Conservation (phyloP, 2,329 filamentous ascomycete genomes). For the Catunica adiposa region DNA sequence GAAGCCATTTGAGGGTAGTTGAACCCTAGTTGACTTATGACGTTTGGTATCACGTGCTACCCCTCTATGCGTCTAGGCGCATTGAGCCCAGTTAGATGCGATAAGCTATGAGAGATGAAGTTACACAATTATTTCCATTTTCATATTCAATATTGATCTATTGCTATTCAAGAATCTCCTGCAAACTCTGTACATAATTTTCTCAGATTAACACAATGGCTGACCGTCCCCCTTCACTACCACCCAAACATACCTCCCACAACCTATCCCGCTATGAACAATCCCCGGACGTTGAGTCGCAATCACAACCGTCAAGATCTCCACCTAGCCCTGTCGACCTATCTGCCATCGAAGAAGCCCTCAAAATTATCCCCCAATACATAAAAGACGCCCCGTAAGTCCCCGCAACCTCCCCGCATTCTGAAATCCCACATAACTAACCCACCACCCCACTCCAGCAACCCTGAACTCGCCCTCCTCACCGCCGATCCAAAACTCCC, state of each 20-base stretch:
- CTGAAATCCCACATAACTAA: not conserved
- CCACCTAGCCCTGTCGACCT: conserved; percentile 16
- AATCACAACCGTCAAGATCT: conserved; percentile 19
- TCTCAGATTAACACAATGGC: conserved; percentile 3
- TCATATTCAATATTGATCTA: too few species aligned
- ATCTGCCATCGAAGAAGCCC: not conserved
- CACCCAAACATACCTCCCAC: conserved; percentile 55
- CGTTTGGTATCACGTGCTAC: conserved; percentile 7
- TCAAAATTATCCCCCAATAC: conserved; percentile 50
- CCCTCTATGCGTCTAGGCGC: not conserved
- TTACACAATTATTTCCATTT: too few species aligned
- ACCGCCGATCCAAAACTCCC: conserved; percentile 17
- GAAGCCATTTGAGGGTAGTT: not conserved
- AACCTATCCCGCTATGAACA: conserved; percentile 52
- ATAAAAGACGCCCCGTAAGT: conserved; percentile 70
- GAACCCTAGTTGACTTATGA: conserved; percentile 3
- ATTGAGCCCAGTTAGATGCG: too few species aligned
- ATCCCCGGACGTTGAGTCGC: conserved; percentile 29
- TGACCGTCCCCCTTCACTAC: conserved; percentile 45
- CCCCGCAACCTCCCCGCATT: not conserved
- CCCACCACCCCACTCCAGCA: not conserved
- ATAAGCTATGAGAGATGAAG: too few species aligned
- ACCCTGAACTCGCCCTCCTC: conserved; percentile 29
- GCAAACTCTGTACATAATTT: not conserved
- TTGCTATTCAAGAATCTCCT: not conserved